Conservation (phyloP, 1,284 basidiomycete species). For the Moesziomyces sp. region DNA sequence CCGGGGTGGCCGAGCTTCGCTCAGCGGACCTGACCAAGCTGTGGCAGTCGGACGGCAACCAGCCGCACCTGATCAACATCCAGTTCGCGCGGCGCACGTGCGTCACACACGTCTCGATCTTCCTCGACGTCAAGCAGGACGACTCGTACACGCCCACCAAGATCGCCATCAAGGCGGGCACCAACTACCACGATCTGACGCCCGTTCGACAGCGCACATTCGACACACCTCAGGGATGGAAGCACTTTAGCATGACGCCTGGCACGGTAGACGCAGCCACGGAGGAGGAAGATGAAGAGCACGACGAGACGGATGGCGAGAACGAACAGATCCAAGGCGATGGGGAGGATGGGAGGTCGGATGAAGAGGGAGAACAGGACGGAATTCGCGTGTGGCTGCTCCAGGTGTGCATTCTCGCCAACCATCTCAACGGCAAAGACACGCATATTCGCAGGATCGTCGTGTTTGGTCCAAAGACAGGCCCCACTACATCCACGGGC, state of each 20-base stretch:
- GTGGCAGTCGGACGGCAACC: conserved; percentile 99
- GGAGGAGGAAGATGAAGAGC: conserved; percentile 78
- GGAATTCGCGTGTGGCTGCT: conserved; percentile 77
- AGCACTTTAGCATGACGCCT: conserved; percentile 79
- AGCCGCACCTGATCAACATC: conserved; percentile 94
- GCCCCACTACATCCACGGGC: neutral
- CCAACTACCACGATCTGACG: conserved; percentile 88
- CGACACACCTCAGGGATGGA: conserved; percentile 85
- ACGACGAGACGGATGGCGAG: conserved; percentile 27
- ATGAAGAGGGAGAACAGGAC: conserved; percentile 71
- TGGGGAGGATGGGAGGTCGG: conserved; percentile 73
- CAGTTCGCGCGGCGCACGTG: conserved; percentile 91
- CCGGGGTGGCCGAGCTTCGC: conserved; percentile 89
- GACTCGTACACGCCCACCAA: conserved; percentile 97
- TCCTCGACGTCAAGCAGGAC: conserved; percentile 85
- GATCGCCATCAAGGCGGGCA: conserved; percentile 89
- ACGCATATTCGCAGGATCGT: conserved; percentile 92
- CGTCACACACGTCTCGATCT: conserved; percentile 87
- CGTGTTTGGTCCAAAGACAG: conserved; percentile 77
- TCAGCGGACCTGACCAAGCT: conserved; percentile 91
- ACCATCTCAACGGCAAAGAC: conserved; percentile 98
- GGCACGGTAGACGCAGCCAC: conserved; percentile 69
- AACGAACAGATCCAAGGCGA: neutral
- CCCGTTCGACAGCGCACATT: conserved; percentile 72
- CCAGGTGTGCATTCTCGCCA: conserved; percentile 88